Evolutionary conservation across 306 rosid species (phyloP), one percentile per base, ranked within the genome.

Genomic region (Benincasa hispida): DNA sequence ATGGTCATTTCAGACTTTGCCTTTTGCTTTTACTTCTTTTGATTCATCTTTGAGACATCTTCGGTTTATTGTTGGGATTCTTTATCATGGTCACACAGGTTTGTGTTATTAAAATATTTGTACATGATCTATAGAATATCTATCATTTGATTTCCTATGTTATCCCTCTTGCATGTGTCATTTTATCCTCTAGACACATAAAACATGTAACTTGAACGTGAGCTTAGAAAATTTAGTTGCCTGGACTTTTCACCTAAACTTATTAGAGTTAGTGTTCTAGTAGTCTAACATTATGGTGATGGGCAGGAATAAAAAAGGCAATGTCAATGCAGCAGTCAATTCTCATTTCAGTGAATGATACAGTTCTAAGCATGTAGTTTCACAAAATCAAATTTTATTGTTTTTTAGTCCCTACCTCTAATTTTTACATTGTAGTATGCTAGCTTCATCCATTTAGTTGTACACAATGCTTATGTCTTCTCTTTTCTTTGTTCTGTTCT

Each of bases 231-330:
- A n/a, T 68, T 60, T 60, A 14, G 34, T 11, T 68, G 54, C 74
- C 17, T 12, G 42, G 25, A 2, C 34, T 21, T 41, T 68, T 35
- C 50, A 42, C 74, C 54, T 68, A 10, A 68, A 41, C 2, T 65
- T 19, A 37, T 37, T 22, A 4, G 28, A 2, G 72, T 4, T 10
- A 19, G 72, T 24, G 18, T 67, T 55, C 57, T 54, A 79, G 76
- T 69, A 37, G 5, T 78, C 63, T 74, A 67, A 63, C 54, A 54
- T 56, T 84, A 70, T 27, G 42, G 66, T 72, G 66, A 21, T 69
- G 59, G 74, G 74, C 91, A 92, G 98, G 96, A 91, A 84, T 77
- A 82, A 47, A 90, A n/a, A 96, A 78, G 93, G 98, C 68, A 83
- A 93, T 78, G 74, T 93, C 47, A 83, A 86, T 56, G 96, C 85